These are phyloP conservation scores for Aspergillus hortae DNA, from an alignment of 2,329 filamentous ascomycete genomes.

Conservation along the genomic window DNA sequence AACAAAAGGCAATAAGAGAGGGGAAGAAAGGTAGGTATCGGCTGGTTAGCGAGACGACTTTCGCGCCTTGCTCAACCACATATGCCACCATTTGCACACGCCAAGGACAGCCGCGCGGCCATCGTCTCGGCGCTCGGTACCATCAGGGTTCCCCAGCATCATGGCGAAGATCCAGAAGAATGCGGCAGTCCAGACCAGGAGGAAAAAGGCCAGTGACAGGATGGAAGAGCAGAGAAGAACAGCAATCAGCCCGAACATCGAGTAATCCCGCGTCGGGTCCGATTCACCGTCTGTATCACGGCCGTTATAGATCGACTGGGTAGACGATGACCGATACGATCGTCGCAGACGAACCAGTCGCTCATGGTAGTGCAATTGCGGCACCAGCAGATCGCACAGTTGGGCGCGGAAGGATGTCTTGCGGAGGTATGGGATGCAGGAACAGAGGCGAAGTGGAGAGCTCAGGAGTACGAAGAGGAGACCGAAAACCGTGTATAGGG, in stretches of 20 bases:
- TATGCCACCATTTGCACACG: constrained; percentile 59
- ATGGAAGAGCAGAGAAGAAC: constrained; percentile 56
- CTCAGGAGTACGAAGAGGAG: constrained; percentile 50
- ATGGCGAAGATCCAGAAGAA: constrained; percentile 61
- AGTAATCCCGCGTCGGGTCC: constrained; percentile 34
- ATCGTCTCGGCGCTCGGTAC: constrained; percentile 58
- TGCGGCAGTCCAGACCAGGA: constrained; percentile 57
- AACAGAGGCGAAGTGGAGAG: constrained; percentile 54
- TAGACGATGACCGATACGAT: constrained; percentile 22
- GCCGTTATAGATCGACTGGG: constrained; percentile 40
- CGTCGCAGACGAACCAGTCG: constrained; percentile 29
- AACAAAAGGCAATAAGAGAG: constrained; percentile 5
- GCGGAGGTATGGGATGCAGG: constrained; percentile 38
- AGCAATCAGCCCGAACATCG: constrained; percentile 41
- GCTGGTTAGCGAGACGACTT: constrained; percentile 13
- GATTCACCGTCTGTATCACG: constrained; percentile 29
- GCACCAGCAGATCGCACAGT: constrained; percentile 51
- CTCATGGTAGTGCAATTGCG: constrained; percentile 49
- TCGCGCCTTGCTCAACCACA: constrained; percentile 46
- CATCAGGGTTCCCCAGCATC: constrained; percentile 61
- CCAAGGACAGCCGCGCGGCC: constrained; percentile 58
- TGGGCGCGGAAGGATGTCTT: constrained; percentile 48
- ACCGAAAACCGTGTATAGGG: constrained; percentile 53
- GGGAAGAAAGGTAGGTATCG: neutral
- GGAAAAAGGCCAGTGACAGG: constrained; percentile 53